Evolutionary conservation across 2,329 filamentous ascomycete genomes (phyloP).

Genomic region (Calonectria crousiana): DNA sequence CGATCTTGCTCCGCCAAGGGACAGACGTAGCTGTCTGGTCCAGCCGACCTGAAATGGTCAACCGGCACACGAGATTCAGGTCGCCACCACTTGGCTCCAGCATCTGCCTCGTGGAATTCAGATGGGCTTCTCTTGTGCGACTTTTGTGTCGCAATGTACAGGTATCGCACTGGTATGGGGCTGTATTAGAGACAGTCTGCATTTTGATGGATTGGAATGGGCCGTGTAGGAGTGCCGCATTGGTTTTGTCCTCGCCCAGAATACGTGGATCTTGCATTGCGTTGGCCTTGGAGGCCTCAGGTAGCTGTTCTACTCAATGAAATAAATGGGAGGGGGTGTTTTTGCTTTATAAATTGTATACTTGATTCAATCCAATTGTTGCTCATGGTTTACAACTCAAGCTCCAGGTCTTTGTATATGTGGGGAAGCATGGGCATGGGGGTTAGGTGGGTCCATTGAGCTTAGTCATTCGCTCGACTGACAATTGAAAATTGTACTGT

Average conservation of each 20-base stretch:
- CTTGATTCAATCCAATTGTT: background rate
- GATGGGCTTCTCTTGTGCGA: conserved; percentile 29
- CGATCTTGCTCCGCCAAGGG: conserved; percentile 33
- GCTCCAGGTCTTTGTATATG: background rate
- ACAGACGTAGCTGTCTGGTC: conserved; percentile 45
- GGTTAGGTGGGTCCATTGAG: background rate
- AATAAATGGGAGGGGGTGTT: conserved; percentile 29
- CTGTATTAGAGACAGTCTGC: conserved; percentile 20
- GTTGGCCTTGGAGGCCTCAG: conserved; percentile 33
- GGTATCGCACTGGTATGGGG: conserved; percentile 27
- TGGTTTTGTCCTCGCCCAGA: conserved; percentile 31
- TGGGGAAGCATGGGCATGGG: background rate
- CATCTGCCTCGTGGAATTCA: conserved; percentile 33
- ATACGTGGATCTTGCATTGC: conserved; percentile 38
- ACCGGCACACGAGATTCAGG: conserved; percentile 34
- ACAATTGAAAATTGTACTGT: conserved; percentile 40
- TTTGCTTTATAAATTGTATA: conserved; percentile 17
- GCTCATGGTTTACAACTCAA: background rate
- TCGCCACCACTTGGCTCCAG: conserved; percentile 27
- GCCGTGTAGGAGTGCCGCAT: conserved; percentile 28
- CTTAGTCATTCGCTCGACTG: conserved; percentile 38
- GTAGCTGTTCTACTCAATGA: conserved; percentile 37
- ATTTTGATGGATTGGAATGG: conserved; percentile 31
- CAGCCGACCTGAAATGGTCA: conserved; percentile 45
- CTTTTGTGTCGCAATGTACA: conserved; percentile 35